These are phyloP conservation scores for Coemansia reversa DNA, from an alignment of 192 early-diverging fungal species.

Conservation along the genomic window DNA sequence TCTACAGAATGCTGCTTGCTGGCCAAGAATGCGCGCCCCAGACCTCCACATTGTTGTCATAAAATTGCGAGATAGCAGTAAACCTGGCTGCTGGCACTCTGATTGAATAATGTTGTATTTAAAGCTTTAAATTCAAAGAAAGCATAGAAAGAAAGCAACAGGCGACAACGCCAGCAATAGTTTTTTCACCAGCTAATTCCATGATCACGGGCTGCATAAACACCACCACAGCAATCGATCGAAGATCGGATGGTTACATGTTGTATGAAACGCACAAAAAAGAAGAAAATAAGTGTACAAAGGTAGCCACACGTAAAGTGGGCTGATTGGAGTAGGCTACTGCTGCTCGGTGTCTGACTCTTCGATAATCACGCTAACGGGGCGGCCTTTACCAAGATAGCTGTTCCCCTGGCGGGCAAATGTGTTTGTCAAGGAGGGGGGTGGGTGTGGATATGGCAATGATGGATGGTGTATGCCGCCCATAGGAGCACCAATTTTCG, in stretches of 20 bases:
- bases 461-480: background rate
- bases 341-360: constrained; percentile 37
- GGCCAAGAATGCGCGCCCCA: background rate
- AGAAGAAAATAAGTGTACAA: background rate
- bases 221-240: no score
- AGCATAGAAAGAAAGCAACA: no score
- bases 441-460: constrained; percentile 1
- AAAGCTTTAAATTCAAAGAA: no score
- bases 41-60: background rate
- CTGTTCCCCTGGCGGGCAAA: constrained; percentile 8
- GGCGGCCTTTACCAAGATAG: constrained; percentile 24
- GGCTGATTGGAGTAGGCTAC: background rate
- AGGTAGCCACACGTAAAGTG: background rate
- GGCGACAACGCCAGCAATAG: no score
- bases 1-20: background rate
- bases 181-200: no score
- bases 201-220: no score
- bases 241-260: no score
- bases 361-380: constrained; percentile 43
- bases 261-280: background rate
- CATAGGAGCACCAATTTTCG: background rate
- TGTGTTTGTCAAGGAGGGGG: background rate
- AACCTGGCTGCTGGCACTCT: no score
- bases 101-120: no score
- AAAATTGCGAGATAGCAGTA: no score